phyloP scores from a whole-genome alignment of 495 filamentous ascomycete genomes.

The Lophium mytilinum region DNA sequence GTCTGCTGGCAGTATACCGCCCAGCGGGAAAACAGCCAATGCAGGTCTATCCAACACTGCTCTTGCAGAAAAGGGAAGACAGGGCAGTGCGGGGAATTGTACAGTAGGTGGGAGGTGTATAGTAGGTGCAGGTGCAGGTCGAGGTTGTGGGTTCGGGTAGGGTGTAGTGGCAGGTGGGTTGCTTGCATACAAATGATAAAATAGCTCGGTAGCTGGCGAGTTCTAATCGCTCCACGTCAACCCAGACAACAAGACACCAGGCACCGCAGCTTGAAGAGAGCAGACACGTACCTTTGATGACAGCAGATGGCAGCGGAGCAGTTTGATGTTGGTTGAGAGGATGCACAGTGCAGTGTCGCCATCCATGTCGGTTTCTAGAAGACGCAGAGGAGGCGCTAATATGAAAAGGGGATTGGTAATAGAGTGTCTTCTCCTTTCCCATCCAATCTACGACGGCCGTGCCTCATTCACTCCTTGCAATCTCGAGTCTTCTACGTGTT shows the following conservation, averaged over 20 bases:
- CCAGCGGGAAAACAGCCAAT: background rate
- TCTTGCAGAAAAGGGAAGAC: background rate
- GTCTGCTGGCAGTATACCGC: background rate
- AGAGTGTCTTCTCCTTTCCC: background rate
- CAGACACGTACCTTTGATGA: background rate
- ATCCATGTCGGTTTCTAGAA: slow-evolving; percentile 19
- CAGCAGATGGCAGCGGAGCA: slow-evolving; percentile 4
- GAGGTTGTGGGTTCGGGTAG: background rate
- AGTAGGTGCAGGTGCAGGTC: background rate
- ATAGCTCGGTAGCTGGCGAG: too few species aligned
- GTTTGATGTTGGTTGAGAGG: background rate
- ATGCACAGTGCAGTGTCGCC: background rate
- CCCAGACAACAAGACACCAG: background rate
- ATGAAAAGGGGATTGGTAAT: slow-evolving; percentile 27
- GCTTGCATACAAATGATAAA: slow-evolving; percentile 3
- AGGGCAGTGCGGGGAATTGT: background rate
- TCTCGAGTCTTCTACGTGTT: background rate
- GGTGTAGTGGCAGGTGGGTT: background rate
- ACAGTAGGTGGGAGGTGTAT: too few species aligned
- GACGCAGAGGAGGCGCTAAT: slow-evolving; percentile 20
- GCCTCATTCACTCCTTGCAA: background rate
- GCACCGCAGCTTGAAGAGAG: background rate
- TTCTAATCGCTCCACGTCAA: too few species aligned
- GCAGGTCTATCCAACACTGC: background rate
- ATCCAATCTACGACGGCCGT: background rate